Evolutionary conservation across 2,329 filamentous ascomycete species (phyloP), one percentile per base, ranked within the genome.

Genomic region (Colletotrichum truncatum): DNA sequence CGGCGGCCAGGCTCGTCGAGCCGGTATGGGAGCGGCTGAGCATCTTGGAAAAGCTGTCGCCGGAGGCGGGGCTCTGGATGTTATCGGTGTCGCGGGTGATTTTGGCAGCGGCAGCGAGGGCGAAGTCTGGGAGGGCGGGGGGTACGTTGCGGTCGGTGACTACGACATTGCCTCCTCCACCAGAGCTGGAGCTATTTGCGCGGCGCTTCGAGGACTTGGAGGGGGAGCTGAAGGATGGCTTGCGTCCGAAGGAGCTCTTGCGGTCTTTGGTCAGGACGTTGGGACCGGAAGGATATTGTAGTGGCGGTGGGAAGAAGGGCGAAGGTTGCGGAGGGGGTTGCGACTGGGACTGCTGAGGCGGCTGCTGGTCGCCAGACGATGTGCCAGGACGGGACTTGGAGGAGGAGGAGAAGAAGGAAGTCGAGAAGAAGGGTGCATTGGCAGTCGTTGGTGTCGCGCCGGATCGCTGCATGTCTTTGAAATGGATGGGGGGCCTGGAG

Each of bases 51-150:
- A 77, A 77, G 45, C 76, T 75, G 64, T 84, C 80, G 60, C 69
- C 71, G 46, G 72, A 68, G 38, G 68, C 64, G 10, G 73, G 69
- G 65, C 72, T 73, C 38, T 62, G 65, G 23, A 72, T 71, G 54
- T 67, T 70, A 49, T 76, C 75, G 66, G 67, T 67, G 54, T 75
- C 77, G 45, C 68, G 75, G 11, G 68, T 71, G 63, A 82, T 74
- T 70, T 83, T 84, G 34, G 82, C 82, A 4, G 82, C 80, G 45
- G 81, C 80, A n/a, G 82, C 74, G 60, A 85, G 81, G 4, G 83
- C 83, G 74, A 85, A 84, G 55, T 86, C 83, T 46, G 85, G 84
- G 16, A 87, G 78, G 6, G 84, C 82, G n/a, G 85, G 84, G 32
- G 85, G 85, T 45, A 77, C 78, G 21, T 81, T 70, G 52, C 78